Evolutionary conservation across 768 basidiomycete species (phyloP).

Genomic region (Suillus variegatus): DNA sequence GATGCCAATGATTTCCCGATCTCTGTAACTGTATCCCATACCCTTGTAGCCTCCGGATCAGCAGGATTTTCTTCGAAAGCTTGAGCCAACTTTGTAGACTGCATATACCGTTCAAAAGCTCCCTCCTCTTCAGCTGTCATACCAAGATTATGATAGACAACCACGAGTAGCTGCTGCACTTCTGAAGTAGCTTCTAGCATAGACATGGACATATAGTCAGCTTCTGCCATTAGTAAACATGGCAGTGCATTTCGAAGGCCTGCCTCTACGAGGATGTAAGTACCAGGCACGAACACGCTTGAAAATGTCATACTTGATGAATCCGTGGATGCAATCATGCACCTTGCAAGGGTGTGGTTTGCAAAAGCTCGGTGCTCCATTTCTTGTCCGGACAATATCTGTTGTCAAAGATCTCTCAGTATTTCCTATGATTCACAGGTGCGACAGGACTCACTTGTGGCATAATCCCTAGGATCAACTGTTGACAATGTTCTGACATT

Average conservation of each 20-base stretch:
- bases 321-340: constrained; percentile 62
- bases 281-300: constrained; percentile 1
- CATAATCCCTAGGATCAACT: constrained; percentile 75
- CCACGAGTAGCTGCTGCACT: constrained; percentile 70
- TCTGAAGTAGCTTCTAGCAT: constrained; percentile 62
- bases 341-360: constrained; percentile 73
- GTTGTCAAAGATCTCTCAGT: neutral
- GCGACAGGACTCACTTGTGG: constrained; percentile 61
- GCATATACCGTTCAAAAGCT: constrained; percentile 48
- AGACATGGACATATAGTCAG: constrained; percentile 61
- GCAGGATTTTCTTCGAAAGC: constrained; percentile 43
- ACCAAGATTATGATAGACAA: constrained; percentile 72
- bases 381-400: constrained; percentile 75
- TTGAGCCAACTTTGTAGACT: constrained; percentile 42
- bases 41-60: constrained; percentile 54
- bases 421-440: neutral
- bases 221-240: constrained; percentile 63
- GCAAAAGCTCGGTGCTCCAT: constrained; percentile 76
- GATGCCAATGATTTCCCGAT: constrained; percentile 59
- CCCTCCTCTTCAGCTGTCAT: constrained; percentile 56
- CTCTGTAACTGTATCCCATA: constrained; percentile 58
- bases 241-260: constrained; percentile 56
- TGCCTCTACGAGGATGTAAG: constrained; percentile 24
- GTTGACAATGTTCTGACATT: constrained; percentile 63
- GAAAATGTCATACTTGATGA: constrained; percentile 40